Evolutionary conservation across 2,329 filamentous ascomycete genomes (phyloP).

Genomic region (Corynespora cassiicola): DNA sequence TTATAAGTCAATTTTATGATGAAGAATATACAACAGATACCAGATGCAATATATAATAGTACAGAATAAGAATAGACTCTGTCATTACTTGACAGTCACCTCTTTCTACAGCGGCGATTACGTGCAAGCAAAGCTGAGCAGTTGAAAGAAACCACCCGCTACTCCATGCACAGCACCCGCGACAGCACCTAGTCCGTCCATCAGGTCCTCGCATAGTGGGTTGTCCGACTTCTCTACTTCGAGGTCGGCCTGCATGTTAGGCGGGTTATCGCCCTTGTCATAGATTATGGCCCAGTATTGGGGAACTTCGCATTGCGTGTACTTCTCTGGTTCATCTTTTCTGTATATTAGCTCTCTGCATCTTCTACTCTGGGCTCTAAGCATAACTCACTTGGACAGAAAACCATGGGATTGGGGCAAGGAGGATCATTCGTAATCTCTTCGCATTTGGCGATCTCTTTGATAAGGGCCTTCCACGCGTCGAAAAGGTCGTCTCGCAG

Average conservation of each 20-base stretch:
- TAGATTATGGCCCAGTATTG: slow-evolving; percentile 18
- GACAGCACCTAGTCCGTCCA: slow-evolving; percentile 9
- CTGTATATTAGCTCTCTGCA: slow-evolving; percentile 4
- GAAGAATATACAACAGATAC: too few species aligned
- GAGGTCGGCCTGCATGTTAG: slow-evolving; percentile 1
- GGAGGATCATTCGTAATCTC: slow-evolving; percentile 9
- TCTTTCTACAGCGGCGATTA: too few species aligned
- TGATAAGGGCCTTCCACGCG: slow-evolving; percentile 11
- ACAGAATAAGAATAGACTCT: too few species aligned
- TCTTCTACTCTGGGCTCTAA: background rate
- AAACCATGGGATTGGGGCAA: slow-evolving; percentile 1
- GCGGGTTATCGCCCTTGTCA: background rate
- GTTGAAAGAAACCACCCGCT: slow-evolving; percentile 13
- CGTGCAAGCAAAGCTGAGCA: slow-evolving; percentile 15
- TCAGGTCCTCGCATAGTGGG: slow-evolving; percentile 6
- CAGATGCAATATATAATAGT: too few species aligned
- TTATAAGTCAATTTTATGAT: too few species aligned
- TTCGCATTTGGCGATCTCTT: slow-evolving; percentile 15
- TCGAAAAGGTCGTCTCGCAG: slow-evolving; percentile 21
- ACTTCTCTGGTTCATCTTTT: slow-evolving; percentile 7
- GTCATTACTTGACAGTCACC: too few species aligned
- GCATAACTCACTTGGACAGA: slow-evolving; percentile 2
- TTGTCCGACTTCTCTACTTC: slow-evolving; percentile 4
- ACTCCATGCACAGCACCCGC: slow-evolving; percentile 14
- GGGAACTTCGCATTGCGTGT: slow-evolving; percentile 18